Evolutionary conservation across 2,329 filamentous ascomycete species (phyloP), one percentile per base, ranked within the genome.

Genomic region (Xylariomycetidae sp.): DNA sequence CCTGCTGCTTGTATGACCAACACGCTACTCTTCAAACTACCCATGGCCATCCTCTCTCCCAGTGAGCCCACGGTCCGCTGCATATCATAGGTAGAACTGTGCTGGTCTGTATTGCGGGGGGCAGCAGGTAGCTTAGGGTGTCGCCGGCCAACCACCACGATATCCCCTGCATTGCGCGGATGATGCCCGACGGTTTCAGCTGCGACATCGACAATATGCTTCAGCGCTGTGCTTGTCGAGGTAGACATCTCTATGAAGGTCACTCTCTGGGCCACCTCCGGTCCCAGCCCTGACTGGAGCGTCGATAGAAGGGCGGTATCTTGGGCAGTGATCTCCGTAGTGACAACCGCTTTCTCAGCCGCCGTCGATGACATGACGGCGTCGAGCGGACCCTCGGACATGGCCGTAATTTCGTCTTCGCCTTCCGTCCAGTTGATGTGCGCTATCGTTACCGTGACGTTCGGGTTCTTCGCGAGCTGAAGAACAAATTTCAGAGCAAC

Each of bases 401-500:
- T 40, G 12, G 43, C 36, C 6, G 42, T 47, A 15, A 45, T 50
- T 19, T 48, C 53, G n/a, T 57, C 52, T 6, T 47, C 38, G n/a
- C 31, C 41, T 4, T 49, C 44, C 4, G 26, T 23, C 47, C 48
- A 58, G 16, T 58, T 60, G 17, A 85, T 68, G 40, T 79, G 78
- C 1, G 83, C 66, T 19, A 95, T 72, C 0, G 85, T 90, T 1
- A 80, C 85, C 0, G 85, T 89, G 17, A 95, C 77, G 26, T 84
- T 76, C 4, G 76, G 72, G 49, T 88, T 92, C 54, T 82, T 79
- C 1, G 82, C 85, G 1, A 98, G 71, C 52, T 95, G 90, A 3
- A 96, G 68, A 3, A 90, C 82, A 16, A 96, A 75, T 1, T 80
- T 71, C 1, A 96, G 69, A 0, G 88, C 89, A 4, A 82, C 76